A percentile compares a stretch with the other conserved stretches of the same genome.
Evolutionary conservation across 2,329 filamentous ascomycete species (phyloP).

Genomic region (Shiraia bambusicola): DNA sequence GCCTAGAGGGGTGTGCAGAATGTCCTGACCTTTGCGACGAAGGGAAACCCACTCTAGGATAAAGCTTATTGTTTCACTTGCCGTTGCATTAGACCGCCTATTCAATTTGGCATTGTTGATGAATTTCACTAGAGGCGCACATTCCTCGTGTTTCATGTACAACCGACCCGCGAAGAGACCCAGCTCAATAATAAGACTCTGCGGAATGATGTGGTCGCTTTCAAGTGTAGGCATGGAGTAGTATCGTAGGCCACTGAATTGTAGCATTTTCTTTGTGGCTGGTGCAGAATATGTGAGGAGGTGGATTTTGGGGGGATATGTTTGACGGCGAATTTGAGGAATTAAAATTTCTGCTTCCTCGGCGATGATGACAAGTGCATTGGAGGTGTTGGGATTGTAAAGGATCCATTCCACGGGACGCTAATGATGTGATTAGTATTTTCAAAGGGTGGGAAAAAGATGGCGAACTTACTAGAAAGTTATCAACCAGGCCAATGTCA

Average conservation of each 20-base stretch:
- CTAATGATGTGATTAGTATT: neutral
- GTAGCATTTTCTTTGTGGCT: slow-evolving; percentile 58
- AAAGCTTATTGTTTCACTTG: slow-evolving; percentile 10
- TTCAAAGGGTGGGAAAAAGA: slow-evolving; percentile 55
- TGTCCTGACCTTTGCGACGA: slow-evolving; percentile 55
- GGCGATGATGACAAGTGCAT: slow-evolving; percentile 58
- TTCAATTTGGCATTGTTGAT: slow-evolving; percentile 1
- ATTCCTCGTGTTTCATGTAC: slow-evolving; percentile 56
- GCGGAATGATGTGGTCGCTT: slow-evolving; percentile 43
- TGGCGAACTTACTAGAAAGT: slow-evolving; percentile 43
- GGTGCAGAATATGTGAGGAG: slow-evolving; percentile 60
- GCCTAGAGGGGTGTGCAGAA: slow-evolving; percentile 59
- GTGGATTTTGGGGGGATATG: slow-evolving; percentile 30
- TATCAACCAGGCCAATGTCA: slow-evolving; percentile 41
- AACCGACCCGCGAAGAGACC: slow-evolving; percentile 60
- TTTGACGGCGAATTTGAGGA: slow-evolving; percentile 37
- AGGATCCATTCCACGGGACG: slow-evolving; percentile 29
- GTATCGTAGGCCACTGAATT: slow-evolving; percentile 55
- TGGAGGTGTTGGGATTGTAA: slow-evolving; percentile 44
- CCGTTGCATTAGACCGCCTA: slow-evolving; percentile 5
- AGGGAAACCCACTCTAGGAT: slow-evolving; percentile 57
- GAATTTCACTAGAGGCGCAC: slow-evolving; percentile 16
- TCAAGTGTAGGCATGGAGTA: slow-evolving; percentile 54
- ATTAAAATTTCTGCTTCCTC: slow-evolving; percentile 62
- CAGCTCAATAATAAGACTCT: slow-evolving; percentile 57